Evolutionary conservation across 306 rosid species (phyloP).

Genomic region (Mimosa pudica): DNA sequence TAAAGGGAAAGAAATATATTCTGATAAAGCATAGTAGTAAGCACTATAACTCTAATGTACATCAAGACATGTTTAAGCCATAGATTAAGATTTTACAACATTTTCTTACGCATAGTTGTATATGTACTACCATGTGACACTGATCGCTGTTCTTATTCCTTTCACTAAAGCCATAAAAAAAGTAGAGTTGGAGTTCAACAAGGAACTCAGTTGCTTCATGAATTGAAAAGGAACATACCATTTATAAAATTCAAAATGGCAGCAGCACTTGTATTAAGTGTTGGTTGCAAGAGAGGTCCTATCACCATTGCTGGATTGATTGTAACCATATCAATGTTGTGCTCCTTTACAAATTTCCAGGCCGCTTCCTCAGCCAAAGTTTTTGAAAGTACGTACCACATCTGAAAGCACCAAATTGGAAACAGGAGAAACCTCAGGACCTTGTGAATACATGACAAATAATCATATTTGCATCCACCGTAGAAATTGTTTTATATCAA

Average conservation of each 20-base stretch:
- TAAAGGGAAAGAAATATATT: not conserved
- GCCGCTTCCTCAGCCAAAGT: conserved; percentile 76
- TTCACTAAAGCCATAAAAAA: not conserved
- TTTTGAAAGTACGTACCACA: conserved; percentile 68
- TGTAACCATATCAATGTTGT: conserved; percentile 61
- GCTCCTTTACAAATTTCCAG: conserved; percentile 65
- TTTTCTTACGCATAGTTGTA: not conserved
- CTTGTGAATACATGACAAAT: not conserved
- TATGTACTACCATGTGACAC: not conserved
- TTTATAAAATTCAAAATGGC: conserved; percentile 52
- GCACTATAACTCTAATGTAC: not conserved
- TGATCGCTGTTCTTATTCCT: not conserved
- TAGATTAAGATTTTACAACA: not conserved
- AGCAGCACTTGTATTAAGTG: conserved; percentile 62
- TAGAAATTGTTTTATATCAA: not conserved
- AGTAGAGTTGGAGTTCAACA: not conserved
- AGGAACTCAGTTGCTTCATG: not conserved
- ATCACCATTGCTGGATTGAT: conserved; percentile 71
- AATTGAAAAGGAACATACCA: conserved; percentile 42
- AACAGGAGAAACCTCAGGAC: not conserved
- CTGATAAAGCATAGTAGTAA: not conserved
- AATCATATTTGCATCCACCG: not conserved
- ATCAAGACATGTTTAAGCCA: not conserved
- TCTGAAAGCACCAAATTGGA: conserved; percentile 34
- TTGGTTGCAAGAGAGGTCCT: conserved; percentile 73